Conservation (phyloP, 768 basidiomycete species). For the Porphyrellus cyaneotinctus region DNA sequence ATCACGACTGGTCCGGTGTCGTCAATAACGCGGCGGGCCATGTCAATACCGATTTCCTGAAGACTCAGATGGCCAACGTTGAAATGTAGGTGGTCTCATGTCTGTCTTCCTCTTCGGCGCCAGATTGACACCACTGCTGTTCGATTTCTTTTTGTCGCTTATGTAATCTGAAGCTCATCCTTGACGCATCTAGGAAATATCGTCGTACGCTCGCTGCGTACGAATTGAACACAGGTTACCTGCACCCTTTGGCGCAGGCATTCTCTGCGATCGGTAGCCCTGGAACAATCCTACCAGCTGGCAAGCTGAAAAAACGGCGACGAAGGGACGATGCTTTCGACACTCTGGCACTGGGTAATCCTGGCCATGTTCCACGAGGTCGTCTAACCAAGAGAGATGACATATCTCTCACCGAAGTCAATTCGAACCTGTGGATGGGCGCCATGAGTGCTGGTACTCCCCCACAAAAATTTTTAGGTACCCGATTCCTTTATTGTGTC, state of each 20-base stretch:
- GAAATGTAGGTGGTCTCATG: slow-evolving; percentile 16
- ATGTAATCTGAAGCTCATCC: neutral
- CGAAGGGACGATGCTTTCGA: neutral
- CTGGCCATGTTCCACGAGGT: slow-evolving; percentile 1
- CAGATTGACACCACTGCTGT: too few species aligned
- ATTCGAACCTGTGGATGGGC: slow-evolving; percentile 43
- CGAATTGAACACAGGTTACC: slow-evolving; percentile 41
- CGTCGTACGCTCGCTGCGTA: slow-evolving; percentile 40
- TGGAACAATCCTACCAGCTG: neutral
- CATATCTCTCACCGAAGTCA: slow-evolving; percentile 35
- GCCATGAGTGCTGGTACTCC: slow-evolving; percentile 47
- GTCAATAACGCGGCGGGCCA: neutral
- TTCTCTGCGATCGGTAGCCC: slow-evolving; percentile 7
- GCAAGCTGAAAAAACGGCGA: slow-evolving; percentile 8
- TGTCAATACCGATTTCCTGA: slow-evolving; percentile 12
- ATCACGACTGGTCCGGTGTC: neutral
- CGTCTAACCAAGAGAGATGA: slow-evolving; percentile 27
- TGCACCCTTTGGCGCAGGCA: slow-evolving; percentile 31
- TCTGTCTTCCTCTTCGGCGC: neutral
- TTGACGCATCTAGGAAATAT: slow-evolving; percentile 37
- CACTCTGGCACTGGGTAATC: neutral
- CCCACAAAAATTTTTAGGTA: slow-evolving; percentile 40
- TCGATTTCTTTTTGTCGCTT: neutral
- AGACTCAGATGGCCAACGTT: slow-evolving; percentile 13
- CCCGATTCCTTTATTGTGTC: neutral